Conservation (phyloP, 2,329 filamentous ascomycete genomes). For the Alternaria consortialis region DNA sequence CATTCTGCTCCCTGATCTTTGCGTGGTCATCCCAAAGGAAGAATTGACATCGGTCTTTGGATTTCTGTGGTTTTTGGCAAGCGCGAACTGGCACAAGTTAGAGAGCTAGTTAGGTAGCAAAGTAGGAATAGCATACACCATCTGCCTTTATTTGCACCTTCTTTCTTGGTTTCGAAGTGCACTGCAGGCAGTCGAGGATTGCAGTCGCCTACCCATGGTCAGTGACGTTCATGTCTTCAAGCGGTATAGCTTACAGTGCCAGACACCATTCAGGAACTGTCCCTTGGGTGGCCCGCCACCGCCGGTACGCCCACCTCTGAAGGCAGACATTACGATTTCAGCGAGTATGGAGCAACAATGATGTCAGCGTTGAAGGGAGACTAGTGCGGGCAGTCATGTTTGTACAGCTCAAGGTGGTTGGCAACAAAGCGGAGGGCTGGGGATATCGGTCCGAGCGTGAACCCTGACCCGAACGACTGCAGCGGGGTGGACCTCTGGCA, state of each 20-base stretch:
- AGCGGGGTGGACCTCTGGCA: conserved; percentile 1
- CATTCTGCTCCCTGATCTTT: conserved; percentile 56
- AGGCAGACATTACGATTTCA: conserved; percentile 27
- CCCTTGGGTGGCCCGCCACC: conserved; percentile 24
- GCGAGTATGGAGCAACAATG: neutral
- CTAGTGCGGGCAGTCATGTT: neutral
- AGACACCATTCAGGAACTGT: conserved; percentile 35
- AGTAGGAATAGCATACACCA: conserved; percentile 52
- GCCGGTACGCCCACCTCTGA: conserved; percentile 17
- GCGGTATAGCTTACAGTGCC: conserved; percentile 33
- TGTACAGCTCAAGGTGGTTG: neutral
- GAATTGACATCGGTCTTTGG: conserved; percentile 61
- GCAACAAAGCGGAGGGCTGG: neutral
- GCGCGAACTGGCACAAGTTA: conserved; percentile 58
- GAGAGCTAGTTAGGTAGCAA: neutral
- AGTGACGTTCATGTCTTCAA: conserved; percentile 9
- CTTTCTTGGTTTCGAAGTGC: conserved; percentile 66
- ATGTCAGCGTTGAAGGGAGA: neutral
- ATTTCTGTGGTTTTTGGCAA: conserved; percentile 58
- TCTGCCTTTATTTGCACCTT: conserved; percentile 63
- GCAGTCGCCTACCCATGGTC: conserved; percentile 60
- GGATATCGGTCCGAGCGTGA: neutral
- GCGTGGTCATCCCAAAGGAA: conserved; percentile 68
- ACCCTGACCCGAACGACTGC: neutral
- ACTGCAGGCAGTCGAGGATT: conserved; percentile 62